These are phyloP conservation scores for Trypanosoma melophagium DNA, from an alignment of 208 protist species.

Conservation along the genomic window DNA sequence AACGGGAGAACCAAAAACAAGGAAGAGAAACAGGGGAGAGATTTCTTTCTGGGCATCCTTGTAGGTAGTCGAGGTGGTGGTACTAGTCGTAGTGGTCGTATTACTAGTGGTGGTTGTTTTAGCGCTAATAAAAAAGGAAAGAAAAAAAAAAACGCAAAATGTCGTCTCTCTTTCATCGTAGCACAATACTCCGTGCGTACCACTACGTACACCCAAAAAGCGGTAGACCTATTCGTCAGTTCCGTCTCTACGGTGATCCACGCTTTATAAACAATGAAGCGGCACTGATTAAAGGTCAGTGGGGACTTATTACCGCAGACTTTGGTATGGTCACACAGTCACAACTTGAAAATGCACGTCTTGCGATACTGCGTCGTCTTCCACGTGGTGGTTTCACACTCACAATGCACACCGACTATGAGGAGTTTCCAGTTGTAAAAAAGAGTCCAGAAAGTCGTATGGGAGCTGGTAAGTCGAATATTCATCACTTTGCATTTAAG, in stretches of 20 bases:
- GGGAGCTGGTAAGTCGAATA: slow-evolving; percentile 88
- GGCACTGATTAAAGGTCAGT: slow-evolving; percentile 78
- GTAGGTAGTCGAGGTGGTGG: too few relatives aligned
- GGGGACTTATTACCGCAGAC: slow-evolving; percentile 84
- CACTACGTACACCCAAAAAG: slow-evolving; percentile 91
- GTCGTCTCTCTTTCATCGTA: slow-evolving; percentile 39
- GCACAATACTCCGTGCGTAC: slow-evolving; percentile 50
- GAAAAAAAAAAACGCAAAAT: slow-evolving; percentile 1
- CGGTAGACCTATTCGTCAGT: slow-evolving; percentile 79
- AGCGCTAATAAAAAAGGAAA: neutral
- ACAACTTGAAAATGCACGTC: slow-evolving; percentile 84
- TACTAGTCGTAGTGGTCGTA: too few relatives aligned
- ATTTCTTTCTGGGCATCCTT: too few relatives aligned
- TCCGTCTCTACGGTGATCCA: slow-evolving; percentile 83
- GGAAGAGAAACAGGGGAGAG: too few relatives aligned
- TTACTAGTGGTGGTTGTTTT: too few relatives aligned
- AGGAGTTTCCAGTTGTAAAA: slow-evolving; percentile 87
- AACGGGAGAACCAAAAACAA: too few relatives aligned
- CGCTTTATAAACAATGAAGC: slow-evolving; percentile 91
- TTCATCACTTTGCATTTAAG: slow-evolving; percentile 91
- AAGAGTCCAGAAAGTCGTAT: slow-evolving; percentile 90
- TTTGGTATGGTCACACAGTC: slow-evolving; percentile 91
- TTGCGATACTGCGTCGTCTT: slow-evolving; percentile 85
- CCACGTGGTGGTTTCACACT: slow-evolving; percentile 82
- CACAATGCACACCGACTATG: slow-evolving; percentile 88